phyloP scores from a whole-genome alignment of 164 flowering plant genomes.

The Umbilicus rupestris region DNA sequence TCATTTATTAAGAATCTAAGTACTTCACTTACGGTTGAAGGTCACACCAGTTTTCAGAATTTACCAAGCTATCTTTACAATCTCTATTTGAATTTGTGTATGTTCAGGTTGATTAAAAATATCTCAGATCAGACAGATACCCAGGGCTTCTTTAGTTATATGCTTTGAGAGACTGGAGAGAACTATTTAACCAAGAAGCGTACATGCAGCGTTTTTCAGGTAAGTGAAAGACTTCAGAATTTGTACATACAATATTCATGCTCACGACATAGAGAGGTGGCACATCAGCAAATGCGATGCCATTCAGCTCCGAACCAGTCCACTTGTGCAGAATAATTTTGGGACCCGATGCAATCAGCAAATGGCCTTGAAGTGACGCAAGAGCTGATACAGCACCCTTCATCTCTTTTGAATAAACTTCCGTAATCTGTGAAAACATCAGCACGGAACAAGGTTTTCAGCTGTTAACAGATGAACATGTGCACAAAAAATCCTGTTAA shows the following conservation, averaged over 20 bases:
- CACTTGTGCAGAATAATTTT: constrained; percentile 89
- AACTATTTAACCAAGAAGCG: background rate
- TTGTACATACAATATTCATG: constrained; percentile 78
- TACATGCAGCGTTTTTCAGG: no score
- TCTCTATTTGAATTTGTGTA: no score
- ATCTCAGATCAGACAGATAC: no score
- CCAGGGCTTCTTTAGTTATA: no score
- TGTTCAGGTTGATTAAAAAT: no score
- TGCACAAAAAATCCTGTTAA: background rate
- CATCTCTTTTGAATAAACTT: constrained; percentile 88
- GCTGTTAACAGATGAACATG: background rate
- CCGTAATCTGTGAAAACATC: constrained; percentile 46
- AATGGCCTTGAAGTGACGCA: constrained; percentile 92
- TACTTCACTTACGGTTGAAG: background rate
- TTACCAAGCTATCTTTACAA: background rate
- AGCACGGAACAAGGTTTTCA: background rate
- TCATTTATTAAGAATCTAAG: background rate
- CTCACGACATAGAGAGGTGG: constrained; percentile 95
- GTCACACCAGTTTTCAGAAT: background rate
- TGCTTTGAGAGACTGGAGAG: no score
- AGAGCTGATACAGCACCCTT: constrained; percentile 97
- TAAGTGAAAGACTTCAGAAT: background rate
- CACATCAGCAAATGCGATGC: constrained; percentile 86
- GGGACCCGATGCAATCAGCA: constrained; percentile 93
- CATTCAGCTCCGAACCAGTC: constrained; percentile 89